phyloP scores from a whole-genome alignment of 2,329 filamentous ascomycete species.

The Dactylellina cionopaga region DNA sequence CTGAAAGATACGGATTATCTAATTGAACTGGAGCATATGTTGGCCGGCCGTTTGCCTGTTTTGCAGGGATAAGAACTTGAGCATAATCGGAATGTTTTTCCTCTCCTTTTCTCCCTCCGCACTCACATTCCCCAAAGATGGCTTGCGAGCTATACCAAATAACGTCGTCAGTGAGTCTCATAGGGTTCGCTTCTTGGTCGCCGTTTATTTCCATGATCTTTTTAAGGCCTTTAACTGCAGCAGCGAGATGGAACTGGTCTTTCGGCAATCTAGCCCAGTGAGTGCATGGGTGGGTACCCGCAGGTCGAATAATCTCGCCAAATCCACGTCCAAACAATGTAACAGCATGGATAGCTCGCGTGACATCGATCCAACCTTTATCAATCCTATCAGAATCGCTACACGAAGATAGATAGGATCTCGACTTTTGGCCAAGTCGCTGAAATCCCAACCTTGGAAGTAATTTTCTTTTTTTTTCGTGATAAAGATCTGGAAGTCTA shows the following conservation, averaged over 20 bases:
- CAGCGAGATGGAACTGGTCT: conserved; percentile 58
- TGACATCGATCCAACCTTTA: conserved; percentile 57
- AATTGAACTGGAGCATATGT: background rate
- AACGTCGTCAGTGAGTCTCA: conserved; percentile 49
- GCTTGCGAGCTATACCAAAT: conserved; percentile 52
- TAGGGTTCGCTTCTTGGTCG: conserved; percentile 49
- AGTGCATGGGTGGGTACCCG: conserved; percentile 53
- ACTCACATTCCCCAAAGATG: conserved; percentile 54
- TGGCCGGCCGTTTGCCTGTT: background rate
- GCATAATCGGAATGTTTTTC: background rate
- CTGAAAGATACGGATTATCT: background rate
- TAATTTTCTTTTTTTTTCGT: conserved; percentile 28
- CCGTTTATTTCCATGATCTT: conserved; percentile 57
- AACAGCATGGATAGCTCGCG: conserved; percentile 53
- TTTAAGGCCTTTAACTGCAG: conserved; percentile 56
- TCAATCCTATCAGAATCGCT: conserved; percentile 26
- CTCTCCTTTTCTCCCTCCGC: conserved; percentile 19
- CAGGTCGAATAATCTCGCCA: conserved; percentile 57
- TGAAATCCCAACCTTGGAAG: conserved; percentile 59
- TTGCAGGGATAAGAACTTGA: conserved; percentile 1
- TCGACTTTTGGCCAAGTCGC: conserved; percentile 53
- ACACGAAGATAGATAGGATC: conserved; percentile 54
- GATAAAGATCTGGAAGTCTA: background rate
- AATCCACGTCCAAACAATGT: conserved; percentile 56
- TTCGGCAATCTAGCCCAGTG: conserved; percentile 57